These are phyloP conservation scores for Mycena epipterygia DNA, from an alignment of 768 basidiomycete species.

Conservation along the genomic window DNA sequence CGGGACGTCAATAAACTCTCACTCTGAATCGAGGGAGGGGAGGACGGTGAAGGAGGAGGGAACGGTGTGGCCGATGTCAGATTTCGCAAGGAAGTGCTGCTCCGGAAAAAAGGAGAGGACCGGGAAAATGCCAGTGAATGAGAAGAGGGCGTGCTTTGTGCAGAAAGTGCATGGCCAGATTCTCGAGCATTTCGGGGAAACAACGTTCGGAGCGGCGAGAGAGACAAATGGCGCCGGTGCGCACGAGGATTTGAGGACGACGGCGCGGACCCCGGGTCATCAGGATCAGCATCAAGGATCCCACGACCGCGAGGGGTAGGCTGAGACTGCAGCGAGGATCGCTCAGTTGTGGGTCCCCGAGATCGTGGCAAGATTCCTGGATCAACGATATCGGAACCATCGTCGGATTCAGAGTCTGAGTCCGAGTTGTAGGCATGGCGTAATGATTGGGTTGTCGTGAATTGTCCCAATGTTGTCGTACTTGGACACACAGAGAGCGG, in stretches of 20 bases:
- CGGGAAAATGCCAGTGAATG: conserved; percentile 57
- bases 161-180: conserved; percentile 56
- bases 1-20: conserved; percentile 49
- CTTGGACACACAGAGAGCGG: conserved; percentile 55
- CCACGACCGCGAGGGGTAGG: conserved; percentile 45
- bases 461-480: conserved; percentile 53
- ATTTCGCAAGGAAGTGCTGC: conserved; percentile 60
- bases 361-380: conserved; percentile 43
- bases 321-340: conserved; percentile 43
- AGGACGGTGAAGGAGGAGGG: conserved; percentile 44
- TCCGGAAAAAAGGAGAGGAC: conserved; percentile 56
- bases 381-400: conserved; percentile 65
- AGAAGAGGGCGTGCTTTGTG: conserved; percentile 52
- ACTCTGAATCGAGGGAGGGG: conserved; percentile 44
- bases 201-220: conserved; percentile 62
- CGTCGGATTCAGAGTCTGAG: conserved; percentile 61
- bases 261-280: conserved; percentile 36
- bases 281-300: conserved; percentile 46
- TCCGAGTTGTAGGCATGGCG: conserved; percentile 29
- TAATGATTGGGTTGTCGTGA: conserved; percentile 12
- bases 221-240: conserved; percentile 57
- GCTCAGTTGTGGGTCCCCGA: conserved; percentile 1
- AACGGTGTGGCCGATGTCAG: conserved; percentile 53
- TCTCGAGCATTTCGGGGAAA: conserved; percentile 54
- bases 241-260: conserved; percentile 35